Base-by-base conservation (phyloP, 805 yeast genomes). In the Cyberlindnera samutprakarnensis region DNA sequence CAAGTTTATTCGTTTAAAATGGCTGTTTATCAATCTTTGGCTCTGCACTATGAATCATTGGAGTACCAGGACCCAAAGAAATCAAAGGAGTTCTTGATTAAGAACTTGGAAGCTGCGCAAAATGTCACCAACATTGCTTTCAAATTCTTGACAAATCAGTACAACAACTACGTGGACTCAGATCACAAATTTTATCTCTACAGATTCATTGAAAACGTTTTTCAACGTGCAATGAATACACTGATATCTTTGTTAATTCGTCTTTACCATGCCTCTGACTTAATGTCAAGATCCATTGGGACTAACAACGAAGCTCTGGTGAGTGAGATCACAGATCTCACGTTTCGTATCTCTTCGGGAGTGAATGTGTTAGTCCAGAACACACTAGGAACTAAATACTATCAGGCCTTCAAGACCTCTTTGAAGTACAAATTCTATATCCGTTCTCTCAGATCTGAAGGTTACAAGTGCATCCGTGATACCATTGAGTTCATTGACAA, bases 391-490 rank as follows among this genome's bases (percentile, higher is more conserved):
- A 28, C 36, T 1, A 28, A 26, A 3, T 46, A 49, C 23, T 49
- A 51, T 23, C 46, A 43, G 26, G 48, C 44, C 3, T 47, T 51
- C 32, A 51, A 51, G 31, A 23, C 44, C 2, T 41, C 54, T 2
- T 30, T 47, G 17, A 44, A 32, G 30, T 32, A 42, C 25, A 51
- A 49, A 32, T 46, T 46, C 30, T 38, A 30, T 24, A 25, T 51
- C 3, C 39, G 53, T 28, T 42, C 46, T 18, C 23, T 51, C 9
- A 28, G 38, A 12, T 44, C 39, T 17, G 51, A 47, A 13, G 52
- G 51, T 1, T 47, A 37, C 27, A 51, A 42, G 30, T 45, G 50
- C 13, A 35, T 51, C 7, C 36, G 36, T 18, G 51, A 49, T 16
- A 49, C 51, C 1, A 30, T 46, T 12, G 33, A 39, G 6, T 47